These are phyloP conservation scores for Geotrichum restrictum DNA, from an alignment of 1,139 yeast species.

Conservation along the genomic window DNA sequence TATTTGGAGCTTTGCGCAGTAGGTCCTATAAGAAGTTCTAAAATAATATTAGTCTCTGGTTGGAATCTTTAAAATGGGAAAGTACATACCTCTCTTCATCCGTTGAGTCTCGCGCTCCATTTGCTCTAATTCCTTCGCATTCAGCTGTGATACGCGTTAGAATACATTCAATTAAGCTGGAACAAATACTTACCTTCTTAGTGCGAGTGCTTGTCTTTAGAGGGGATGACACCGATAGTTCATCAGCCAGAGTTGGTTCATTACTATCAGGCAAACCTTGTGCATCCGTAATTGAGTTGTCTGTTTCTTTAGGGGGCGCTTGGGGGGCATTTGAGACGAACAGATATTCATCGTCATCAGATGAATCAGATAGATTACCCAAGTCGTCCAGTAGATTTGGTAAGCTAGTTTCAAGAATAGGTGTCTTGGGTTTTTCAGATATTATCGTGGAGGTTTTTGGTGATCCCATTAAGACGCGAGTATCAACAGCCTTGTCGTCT, in stretches of 20 bases:
- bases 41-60: not conserved
- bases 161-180: not conserved
- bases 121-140: slow-evolving; percentile 35
- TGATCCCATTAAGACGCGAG: not conserved
- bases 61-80: not conserved
- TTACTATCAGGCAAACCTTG: too few species aligned
- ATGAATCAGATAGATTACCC: not conserved
- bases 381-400: too few species aligned
- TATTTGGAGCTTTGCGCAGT: slow-evolving; percentile 28
- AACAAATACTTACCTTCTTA: not conserved
- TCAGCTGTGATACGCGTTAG: slow-evolving; percentile 10
- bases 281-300: not conserved
- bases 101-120: slow-evolving; percentile 36
- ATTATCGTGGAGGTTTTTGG: not conserved
- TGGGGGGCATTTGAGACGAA: not conserved
- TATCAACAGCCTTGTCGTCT: too few species aligned
- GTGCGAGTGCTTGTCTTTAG: too few species aligned
- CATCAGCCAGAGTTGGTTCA: too few species aligned
- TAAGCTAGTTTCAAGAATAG: too few species aligned
- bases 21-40: slow-evolving; percentile 32
- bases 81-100: slow-evolving; percentile 28
- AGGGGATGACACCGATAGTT: too few species aligned
- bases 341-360: slow-evolving; percentile 8
- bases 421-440: not conserved
- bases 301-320: not conserved